These are phyloP conservation scores for Adansonia madagascariensis DNA, from an alignment of 441 rosid genomes.

Conservation along the genomic window DNA sequence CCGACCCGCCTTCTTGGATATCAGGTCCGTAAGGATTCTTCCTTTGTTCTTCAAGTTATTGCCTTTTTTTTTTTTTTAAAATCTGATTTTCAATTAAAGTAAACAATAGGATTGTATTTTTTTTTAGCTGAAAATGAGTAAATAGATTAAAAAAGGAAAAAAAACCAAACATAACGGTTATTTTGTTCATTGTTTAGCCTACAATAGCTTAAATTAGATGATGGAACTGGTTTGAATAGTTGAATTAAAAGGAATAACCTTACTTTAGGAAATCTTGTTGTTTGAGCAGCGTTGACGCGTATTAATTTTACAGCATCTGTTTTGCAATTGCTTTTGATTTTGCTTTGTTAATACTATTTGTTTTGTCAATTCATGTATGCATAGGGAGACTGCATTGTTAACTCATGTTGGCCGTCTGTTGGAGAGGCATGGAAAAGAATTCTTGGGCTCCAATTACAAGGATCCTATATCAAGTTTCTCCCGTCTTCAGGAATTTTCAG, in stretches of 20 bases:
- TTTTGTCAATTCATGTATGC: slow-evolving; percentile 18
- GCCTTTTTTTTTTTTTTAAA: too few species aligned
- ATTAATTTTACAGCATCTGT: too few species aligned
- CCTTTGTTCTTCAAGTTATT: too few species aligned
- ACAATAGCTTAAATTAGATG: slow-evolving; percentile 7
- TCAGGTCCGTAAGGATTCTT: slow-evolving; percentile 62
- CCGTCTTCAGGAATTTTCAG: slow-evolving; percentile 80
- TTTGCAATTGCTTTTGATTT: neutral
- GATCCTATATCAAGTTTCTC: slow-evolving; percentile 80
- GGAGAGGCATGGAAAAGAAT: slow-evolving; percentile 68
- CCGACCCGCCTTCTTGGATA: slow-evolving; percentile 89
- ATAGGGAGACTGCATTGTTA: slow-evolving; percentile 57
- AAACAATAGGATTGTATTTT: neutral
- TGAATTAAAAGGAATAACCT: neutral
- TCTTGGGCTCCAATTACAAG: slow-evolving; percentile 64
- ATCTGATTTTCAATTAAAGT: neutral
- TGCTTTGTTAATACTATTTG: neutral
- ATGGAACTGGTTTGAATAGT: neutral
- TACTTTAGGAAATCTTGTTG: neutral
- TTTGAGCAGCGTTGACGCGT: too few species aligned
- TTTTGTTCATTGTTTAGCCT: neutral
- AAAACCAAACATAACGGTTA: too few species aligned
- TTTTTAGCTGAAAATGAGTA: too few species aligned
- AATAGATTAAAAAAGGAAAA: too few species aligned
- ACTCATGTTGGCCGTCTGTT: slow-evolving; percentile 73